phyloP scores from a whole-genome alignment of 805 yeast species.

The Pichia sporocuriosa region DNA sequence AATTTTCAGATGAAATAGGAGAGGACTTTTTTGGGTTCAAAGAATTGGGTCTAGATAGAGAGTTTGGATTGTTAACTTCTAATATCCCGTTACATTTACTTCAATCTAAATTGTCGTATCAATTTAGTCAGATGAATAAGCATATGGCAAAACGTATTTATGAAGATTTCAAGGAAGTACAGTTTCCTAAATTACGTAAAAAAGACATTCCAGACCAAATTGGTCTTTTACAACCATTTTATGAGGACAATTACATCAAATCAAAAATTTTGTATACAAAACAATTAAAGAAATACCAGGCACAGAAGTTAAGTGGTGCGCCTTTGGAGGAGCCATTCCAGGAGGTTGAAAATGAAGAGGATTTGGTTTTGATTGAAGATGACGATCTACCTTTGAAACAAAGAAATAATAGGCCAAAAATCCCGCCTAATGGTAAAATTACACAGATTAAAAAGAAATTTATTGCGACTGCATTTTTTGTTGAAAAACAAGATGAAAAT shows the following conservation, averaged over 20 bases:
- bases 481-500: conserved; percentile 33
- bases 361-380: conserved; percentile 66
- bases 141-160: conserved; percentile 46
- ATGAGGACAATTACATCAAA: conserved; percentile 34
- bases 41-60: conserved; percentile 89
- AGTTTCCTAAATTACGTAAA: conserved; percentile 46
- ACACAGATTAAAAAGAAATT: conserved; percentile 59
- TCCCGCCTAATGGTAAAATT: conserved; percentile 90
- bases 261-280: conserved; percentile 36
- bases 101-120: conserved; percentile 64
- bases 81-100: conserved; percentile 86
- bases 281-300: conserved; percentile 37
- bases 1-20: conserved; percentile 86
- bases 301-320: conserved; percentile 17
- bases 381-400: conserved; percentile 79
- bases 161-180: conserved; percentile 57
- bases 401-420: conserved; percentile 64
- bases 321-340: conserved; percentile 16
- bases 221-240: conserved; percentile 53
- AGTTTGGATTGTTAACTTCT: conserved; percentile 74
- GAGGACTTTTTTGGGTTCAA: conserved; percentile 97
- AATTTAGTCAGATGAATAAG: conserved; percentile 40
- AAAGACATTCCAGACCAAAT: conserved; percentile 47
- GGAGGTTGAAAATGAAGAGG: conserved; percentile 28
- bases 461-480: conserved; percentile 46